These are phyloP conservation scores for Larix kaempferi DNA, from an alignment of 75 land plant genomes.

Conservation along the genomic window DNA sequence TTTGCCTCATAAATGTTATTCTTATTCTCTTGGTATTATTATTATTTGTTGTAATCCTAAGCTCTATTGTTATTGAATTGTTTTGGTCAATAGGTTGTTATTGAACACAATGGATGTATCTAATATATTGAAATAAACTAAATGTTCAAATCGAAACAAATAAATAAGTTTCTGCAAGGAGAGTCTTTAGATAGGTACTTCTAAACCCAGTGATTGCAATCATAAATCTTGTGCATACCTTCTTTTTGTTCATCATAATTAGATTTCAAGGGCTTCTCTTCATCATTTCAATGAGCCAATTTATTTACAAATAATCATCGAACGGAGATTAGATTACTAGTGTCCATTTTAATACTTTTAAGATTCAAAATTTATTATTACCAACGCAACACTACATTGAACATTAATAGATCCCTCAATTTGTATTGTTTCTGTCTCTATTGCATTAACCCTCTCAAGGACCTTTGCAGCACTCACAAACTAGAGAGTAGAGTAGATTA, in stretches of 20 bases:
- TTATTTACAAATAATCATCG: not conserved
- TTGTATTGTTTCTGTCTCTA: slow-evolving; percentile 90
- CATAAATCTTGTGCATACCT: not conserved
- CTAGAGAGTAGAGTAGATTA: no score
- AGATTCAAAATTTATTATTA: slow-evolving; percentile 1
- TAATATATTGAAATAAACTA: not conserved
- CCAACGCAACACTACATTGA: slow-evolving; percentile 42
- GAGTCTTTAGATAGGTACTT: not conserved
- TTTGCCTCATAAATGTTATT: not conserved
- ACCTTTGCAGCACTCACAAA: slow-evolving; percentile 97
- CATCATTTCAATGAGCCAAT: not conserved
- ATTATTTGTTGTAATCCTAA: not conserved
- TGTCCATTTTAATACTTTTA: no score
- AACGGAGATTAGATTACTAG: not conserved
- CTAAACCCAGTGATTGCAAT: not conserved
- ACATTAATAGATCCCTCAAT: slow-evolving; percentile 77
- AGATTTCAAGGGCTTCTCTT: slow-evolving; percentile 3
- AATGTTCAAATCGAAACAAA: not conserved
- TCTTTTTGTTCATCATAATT: not conserved
- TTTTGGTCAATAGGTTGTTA: not conserved
- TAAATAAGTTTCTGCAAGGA: not conserved
- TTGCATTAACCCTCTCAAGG: slow-evolving; percentile 80
- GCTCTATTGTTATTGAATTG: not conserved
- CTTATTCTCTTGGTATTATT: not conserved
- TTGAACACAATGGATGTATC: not conserved